Evolutionary conservation across 1,284 basidiomycete species (phyloP).

Genomic region (Coriolopsis trogii): DNA sequence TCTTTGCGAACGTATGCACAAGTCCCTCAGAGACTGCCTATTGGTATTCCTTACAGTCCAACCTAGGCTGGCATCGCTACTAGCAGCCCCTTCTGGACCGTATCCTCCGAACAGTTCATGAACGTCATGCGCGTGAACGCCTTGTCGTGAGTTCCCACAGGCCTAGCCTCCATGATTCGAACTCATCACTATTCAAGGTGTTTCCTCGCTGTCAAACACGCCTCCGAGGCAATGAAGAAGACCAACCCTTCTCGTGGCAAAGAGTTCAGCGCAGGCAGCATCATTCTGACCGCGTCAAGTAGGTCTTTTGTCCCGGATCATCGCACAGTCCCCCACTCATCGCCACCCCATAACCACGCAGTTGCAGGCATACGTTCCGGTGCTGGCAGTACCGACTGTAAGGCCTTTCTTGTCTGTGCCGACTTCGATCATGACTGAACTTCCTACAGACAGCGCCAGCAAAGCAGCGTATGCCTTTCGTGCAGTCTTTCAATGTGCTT

Average conservation of each 20-base stretch:
- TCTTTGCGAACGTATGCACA: constrained; percentile 85
- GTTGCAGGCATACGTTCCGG: constrained; percentile 88
- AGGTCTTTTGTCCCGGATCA: constrained; percentile 23
- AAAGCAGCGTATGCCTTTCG: constrained; percentile 91
- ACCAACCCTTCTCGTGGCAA: constrained; percentile 69
- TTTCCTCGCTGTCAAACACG: constrained; percentile 91
- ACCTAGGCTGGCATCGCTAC: constrained; percentile 70
- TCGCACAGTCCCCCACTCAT: neutral
- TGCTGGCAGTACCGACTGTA: constrained; percentile 86
- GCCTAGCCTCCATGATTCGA: neutral
- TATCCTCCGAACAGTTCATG: constrained; percentile 70
- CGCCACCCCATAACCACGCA: constrained; percentile 28
- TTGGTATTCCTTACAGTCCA: no score
- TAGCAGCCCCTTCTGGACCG: constrained; percentile 51
- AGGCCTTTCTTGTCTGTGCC: constrained; percentile 30
- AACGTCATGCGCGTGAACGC: constrained; percentile 82
- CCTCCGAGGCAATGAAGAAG: constrained; percentile 78
- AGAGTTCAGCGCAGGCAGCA: constrained; percentile 73
- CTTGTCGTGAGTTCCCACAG: constrained; percentile 67
- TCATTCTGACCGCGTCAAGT: constrained; percentile 91
- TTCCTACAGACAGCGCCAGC: constrained; percentile 75
- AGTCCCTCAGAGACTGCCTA: no score
- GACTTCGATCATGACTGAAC: constrained; percentile 12
- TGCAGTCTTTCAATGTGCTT: neutral
- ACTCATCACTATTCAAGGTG: constrained; percentile 52